Evolutionary conservation across 345 rosid genomes (phyloP).

Genomic region (Sonneratia caseolaris): DNA sequence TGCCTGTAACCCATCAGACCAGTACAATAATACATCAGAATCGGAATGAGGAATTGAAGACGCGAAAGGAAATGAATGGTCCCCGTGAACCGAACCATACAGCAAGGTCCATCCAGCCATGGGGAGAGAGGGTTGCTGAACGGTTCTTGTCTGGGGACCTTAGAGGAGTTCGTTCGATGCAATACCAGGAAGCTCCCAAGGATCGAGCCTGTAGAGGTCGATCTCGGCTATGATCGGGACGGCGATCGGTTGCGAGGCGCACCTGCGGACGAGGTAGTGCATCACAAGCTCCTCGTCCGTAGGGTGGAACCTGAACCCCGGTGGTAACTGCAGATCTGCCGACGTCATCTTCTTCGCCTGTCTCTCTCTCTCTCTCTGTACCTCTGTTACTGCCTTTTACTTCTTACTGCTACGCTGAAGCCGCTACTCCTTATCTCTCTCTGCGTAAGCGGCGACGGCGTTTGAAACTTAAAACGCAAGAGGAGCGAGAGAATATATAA

Average conservation of each 20-base stretch:
- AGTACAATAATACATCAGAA: not conserved
- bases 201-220: conserved; percentile 71
- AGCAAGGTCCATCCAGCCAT: too few relatives aligned
- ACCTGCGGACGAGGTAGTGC: conserved; percentile 79
- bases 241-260: conserved; percentile 59
- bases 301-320: conserved; percentile 93
- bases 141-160: too few relatives aligned
- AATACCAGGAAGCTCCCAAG: conserved; percentile 92
- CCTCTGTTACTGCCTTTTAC: not conserved
- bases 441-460: conserved; percentile 29
- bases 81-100: too few relatives aligned
- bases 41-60: not conserved
- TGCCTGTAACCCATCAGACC: conserved; percentile 20
- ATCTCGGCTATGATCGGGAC: conserved; percentile 75
- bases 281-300: conserved; percentile 94
- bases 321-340: conserved; percentile 52
- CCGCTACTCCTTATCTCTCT: not conserved
- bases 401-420: too few relatives aligned
- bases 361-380: not conserved
- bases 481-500: conserved; percentile 46
- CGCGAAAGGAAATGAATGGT: too few relatives aligned
- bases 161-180: not conserved
- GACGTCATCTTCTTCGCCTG: conserved; percentile 20
- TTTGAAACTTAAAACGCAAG: conserved; percentile 50
- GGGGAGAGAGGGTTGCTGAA: too few relatives aligned